Evolutionary conservation across 179 eudicot genomes (phyloP), one percentile per base, ranked within the genome.

Genomic region (Corrigiola litoralis): DNA sequence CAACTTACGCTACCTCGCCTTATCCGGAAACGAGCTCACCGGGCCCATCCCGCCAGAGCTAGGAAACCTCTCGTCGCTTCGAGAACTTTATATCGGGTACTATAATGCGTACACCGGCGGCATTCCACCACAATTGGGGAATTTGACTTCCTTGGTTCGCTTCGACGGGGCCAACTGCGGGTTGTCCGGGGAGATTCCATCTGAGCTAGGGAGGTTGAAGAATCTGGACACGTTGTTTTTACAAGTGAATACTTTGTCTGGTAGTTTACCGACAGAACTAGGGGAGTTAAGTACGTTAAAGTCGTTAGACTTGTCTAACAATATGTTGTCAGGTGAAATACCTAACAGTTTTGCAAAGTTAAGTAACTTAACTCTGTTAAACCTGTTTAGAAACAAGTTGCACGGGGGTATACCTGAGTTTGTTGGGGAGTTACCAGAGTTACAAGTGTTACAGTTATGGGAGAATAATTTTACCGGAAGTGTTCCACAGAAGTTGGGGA

Each of bases 401-500:
- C 84, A 83, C 58, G 98, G 98, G 0, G 86, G 85, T 2, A 80
- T 92, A 21, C 94, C 97, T 5, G 89, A 77, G 38, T 90, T 92
- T 60, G 70, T 90, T 4, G 90, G 84, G 0, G 97, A 92, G 1
- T 72, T 90, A 53, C 98, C 98, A 14, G 72, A 73, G 37, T 49
- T 90, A 0, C 83, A 92, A 55, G 98, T 92, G 37, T 60, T 92
- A 33, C 97, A 92, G 60, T 66, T 92, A 0, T 90, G 98, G 98
- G 97, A 92, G 47, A 92, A 92, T 49, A 92, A 92, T 38, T 90
- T 92, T 55, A 92, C 98, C 17, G 98, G 95, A 10, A 83, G 81
- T 34, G 73, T 90, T 0, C 98, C 98, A 0, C 60, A 66, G 12
- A 66, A 68, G 25, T 55, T 92, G 66, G 98, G 98, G 0, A 58